phyloP scores from a whole-genome alignment of 1,139 yeast species.

The Candida smagusa region DNA sequence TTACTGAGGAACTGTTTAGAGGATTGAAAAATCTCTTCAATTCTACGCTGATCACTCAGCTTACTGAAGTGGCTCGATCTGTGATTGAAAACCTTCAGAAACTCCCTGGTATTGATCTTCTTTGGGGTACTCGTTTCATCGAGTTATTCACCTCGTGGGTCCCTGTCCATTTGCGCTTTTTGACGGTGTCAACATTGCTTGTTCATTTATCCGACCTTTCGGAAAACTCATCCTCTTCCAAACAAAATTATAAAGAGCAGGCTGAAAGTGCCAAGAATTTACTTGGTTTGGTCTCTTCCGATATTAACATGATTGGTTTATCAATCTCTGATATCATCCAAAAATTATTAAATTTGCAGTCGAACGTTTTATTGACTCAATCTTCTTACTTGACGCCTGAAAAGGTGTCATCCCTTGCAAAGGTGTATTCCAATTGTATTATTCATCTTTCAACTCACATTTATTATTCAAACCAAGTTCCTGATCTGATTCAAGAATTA shows the following conservation, averaged over 20 bases:
- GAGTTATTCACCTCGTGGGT: conserved; percentile 73
- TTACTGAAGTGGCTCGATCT: conserved; percentile 44
- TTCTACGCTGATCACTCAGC: conserved; percentile 48
- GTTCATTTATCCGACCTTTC: conserved; percentile 24
- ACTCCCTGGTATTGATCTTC: conserved; percentile 14
- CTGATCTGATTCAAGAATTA: conserved; percentile 68
- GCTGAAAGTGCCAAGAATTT: conserved; percentile 50
- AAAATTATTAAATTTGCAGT: conserved; percentile 58
- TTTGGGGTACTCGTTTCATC: conserved; percentile 58
- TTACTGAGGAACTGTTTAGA: conserved; percentile 38
- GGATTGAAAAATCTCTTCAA: conserved; percentile 49
- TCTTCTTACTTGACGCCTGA: conserved; percentile 18
- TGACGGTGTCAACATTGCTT: conserved; percentile 51
- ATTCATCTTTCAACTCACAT: conserved; percentile 67
- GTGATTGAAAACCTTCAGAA: conserved; percentile 25
- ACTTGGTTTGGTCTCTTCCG: conserved; percentile 70
- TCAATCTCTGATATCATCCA: conserved; percentile 82
- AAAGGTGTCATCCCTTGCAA: conserved; percentile 25
- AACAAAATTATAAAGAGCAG: conserved; percentile 35
- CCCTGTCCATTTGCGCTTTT: conserved; percentile 84
- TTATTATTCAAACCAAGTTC: conserved; percentile 74
- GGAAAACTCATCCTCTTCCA: conserved; percentile 19
- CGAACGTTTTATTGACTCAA: conserved; percentile 36
- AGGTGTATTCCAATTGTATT: conserved; percentile 45
- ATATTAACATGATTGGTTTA: conserved; percentile 82